Conservation (phyloP, 2,329 filamentous ascomycete genomes). For the Aspergillus fumigatus region DNA sequence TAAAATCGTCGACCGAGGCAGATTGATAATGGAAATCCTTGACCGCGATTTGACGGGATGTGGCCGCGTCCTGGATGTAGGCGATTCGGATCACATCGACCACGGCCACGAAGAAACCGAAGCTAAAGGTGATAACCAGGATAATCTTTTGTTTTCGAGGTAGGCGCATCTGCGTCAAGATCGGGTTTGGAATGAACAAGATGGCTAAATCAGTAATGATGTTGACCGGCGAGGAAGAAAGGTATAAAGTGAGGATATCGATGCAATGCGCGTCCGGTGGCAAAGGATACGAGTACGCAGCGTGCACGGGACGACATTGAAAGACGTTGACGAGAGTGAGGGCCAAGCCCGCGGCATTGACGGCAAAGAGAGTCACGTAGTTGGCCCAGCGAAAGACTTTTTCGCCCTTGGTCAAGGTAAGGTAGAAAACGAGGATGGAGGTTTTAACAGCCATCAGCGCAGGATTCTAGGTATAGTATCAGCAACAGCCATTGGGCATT, state of each 20-base stretch:
- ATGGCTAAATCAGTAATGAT: conserved; percentile 88
- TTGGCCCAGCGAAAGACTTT: conserved; percentile 74
- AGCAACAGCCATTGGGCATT: conserved; percentile 3
- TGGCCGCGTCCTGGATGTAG: conserved; percentile 71
- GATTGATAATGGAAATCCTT: conserved; percentile 32
- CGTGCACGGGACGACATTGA: conserved; percentile 72
- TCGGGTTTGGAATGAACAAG: conserved; percentile 79
- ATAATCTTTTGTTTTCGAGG: conserved; percentile 84
- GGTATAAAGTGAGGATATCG: conserved; percentile 60
- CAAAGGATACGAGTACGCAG: conserved; percentile 57
- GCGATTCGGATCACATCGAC: conserved; percentile 88
- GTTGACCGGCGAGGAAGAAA: conserved; percentile 79
- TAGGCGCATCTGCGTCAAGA: conserved; percentile 79
- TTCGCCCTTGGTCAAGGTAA: conserved; percentile 75
- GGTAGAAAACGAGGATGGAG: conserved; percentile 87
- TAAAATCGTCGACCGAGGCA: conserved; percentile 47
- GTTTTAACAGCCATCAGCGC: conserved; percentile 88
- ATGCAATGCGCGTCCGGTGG: conserved; percentile 50
- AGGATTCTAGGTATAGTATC: conserved; percentile 60
- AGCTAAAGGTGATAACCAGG: conserved; percentile 75
- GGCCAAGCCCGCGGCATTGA: conserved; percentile 72
- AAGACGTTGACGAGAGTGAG: conserved; percentile 84
- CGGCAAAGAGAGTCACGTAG: conserved; percentile 70
- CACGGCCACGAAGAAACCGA: conserved; percentile 81
- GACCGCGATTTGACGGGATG: conserved; percentile 30